Conservation (phyloP, 2,329 filamentous ascomycete species). For the Cordyceps tenuipes region DNA sequence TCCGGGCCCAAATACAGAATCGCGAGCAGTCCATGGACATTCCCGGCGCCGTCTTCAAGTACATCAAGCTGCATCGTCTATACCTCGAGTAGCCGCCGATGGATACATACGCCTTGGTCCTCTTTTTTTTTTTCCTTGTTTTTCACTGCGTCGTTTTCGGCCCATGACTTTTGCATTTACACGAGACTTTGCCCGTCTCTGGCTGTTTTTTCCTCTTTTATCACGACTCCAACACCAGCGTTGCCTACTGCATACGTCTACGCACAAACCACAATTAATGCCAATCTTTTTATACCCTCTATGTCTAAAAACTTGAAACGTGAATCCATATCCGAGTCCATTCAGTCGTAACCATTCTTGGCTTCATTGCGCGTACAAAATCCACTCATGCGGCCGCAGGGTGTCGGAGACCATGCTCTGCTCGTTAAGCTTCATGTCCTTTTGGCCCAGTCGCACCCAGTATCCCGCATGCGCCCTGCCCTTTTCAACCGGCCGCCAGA, state of each 20-base stretch:
- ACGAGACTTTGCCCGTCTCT: not conserved
- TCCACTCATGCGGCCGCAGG: slow-evolving; percentile 2
- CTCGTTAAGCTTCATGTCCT: slow-evolving; percentile 12
- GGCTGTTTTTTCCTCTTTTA: not conserved
- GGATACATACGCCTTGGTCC: not conserved
- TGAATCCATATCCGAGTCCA: not conserved
- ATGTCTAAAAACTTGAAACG: not conserved
- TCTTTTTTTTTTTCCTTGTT: not conserved
- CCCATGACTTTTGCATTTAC: not conserved
- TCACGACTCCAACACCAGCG: slow-evolving; percentile 3
- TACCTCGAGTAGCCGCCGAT: slow-evolving; percentile 33
- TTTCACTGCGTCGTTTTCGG: not conserved
- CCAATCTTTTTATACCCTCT: slow-evolving; percentile 8
- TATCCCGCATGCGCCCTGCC: slow-evolving; percentile 16
- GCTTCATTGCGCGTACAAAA: slow-evolving; percentile 9
- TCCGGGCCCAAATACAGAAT: slow-evolving; percentile 64
- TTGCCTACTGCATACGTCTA: not conserved
- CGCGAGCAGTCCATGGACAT: slow-evolving; percentile 72
- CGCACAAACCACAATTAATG: slow-evolving; percentile 4
- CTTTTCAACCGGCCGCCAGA: slow-evolving; percentile 16
- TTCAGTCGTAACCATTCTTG: not conserved
- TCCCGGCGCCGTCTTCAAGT: slow-evolving; percentile 65
- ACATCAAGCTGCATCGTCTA: slow-evolving; percentile 59
- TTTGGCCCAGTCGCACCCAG: slow-evolving; percentile 21
- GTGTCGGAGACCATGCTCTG: not conserved